These are phyloP conservation scores for Coprinellus aureogranulatus DNA, from an alignment of 768 basidiomycete species.

Conservation along the genomic window DNA sequence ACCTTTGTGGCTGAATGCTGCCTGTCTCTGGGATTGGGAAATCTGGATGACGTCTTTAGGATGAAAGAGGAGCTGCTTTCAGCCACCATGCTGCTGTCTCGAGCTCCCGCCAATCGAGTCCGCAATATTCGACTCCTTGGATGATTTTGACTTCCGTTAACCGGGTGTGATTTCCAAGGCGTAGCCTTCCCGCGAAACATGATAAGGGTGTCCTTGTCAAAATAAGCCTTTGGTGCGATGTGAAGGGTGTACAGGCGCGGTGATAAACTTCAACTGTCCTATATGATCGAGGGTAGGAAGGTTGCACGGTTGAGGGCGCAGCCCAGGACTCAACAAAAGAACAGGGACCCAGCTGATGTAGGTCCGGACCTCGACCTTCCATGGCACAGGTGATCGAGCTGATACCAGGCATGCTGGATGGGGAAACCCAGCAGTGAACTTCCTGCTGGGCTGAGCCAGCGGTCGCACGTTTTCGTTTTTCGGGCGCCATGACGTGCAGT, in stretches of 20 bases:
- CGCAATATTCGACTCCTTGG: not conserved
- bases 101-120: not conserved
- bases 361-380: not conserved
- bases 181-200: not conserved
- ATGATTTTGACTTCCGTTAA: no score
- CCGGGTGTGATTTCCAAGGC: not conserved
- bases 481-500: not conserved
- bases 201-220: not conserved
- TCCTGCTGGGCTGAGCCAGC: not conserved
- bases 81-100: constrained; percentile 3
- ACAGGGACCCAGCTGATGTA: not conserved
- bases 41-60: not conserved
- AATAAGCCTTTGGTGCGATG: not conserved
- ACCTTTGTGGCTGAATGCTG: not conserved
- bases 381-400: constrained; percentile 8
- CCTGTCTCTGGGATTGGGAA: no score
- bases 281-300: not conserved
- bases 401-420: constrained; percentile 2
- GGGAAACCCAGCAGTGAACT: not conserved
- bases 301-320: not conserved
- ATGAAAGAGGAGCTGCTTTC: not conserved
- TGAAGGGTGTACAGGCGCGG: not conserved
- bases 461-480: constrained; percentile 1
- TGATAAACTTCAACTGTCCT: not conserved
- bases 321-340: not conserved